Conservation (phyloP, 306 rosid species). For the Mucuna pruriens region DNA sequence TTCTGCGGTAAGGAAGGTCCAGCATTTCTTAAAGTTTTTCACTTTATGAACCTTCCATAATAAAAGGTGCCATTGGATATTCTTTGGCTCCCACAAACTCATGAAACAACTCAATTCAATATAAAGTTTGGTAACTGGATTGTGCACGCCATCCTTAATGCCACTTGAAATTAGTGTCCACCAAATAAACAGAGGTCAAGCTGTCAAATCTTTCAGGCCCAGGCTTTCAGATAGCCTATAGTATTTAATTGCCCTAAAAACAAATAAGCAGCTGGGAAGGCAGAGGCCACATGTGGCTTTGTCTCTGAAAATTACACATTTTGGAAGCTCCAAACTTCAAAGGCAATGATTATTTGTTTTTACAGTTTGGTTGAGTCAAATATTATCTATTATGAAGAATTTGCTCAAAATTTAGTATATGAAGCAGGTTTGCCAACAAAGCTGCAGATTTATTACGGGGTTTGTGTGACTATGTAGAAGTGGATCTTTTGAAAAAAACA, state of each 20-base stretch:
- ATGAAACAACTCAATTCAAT: background rate
- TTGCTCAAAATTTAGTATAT: background rate
- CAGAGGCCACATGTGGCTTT: background rate
- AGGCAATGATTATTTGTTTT: background rate
- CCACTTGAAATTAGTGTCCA: background rate
- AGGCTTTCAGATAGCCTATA: background rate
- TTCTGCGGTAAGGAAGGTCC: background rate
- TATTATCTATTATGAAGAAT: background rate
- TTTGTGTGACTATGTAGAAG: background rate
- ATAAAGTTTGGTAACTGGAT: background rate
- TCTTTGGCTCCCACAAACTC: constrained; percentile 32
- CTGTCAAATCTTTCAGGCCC: background rate
- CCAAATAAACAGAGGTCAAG: background rate
- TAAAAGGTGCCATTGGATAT: background rate
- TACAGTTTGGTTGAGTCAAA: background rate
- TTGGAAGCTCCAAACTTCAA: background rate
- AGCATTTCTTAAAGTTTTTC: background rate
- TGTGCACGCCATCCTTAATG: background rate
- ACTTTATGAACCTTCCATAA: constrained; percentile 27
- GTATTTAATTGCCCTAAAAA: background rate
- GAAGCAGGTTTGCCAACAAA: background rate
- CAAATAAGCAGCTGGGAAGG: background rate
- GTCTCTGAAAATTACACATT: background rate
- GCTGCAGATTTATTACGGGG: background rate
- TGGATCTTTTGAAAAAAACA: background rate